Evolutionary conservation across 2,329 filamentous ascomycete species (phyloP).

Genomic region (Aphanocladium album): DNA sequence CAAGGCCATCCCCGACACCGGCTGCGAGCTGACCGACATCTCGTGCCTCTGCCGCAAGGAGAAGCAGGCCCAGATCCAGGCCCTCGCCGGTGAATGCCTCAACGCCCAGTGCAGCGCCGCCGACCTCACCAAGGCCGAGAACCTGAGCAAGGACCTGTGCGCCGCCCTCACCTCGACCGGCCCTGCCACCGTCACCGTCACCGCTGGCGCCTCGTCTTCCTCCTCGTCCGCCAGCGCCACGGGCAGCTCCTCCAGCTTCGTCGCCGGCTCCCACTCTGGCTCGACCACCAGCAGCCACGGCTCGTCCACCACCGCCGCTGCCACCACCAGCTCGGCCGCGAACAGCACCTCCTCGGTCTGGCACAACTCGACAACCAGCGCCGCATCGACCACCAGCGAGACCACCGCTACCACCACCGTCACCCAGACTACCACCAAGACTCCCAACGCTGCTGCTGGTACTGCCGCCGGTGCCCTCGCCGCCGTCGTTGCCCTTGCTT

Average conservation of each 20-base stretch:
- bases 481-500: background rate
- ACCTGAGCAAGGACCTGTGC: background rate
- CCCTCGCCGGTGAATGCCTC: background rate
- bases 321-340: background rate
- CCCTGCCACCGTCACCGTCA: background rate
- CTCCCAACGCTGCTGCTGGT: slow-evolving; percentile 6
- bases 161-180: background rate
- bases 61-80: slow-evolving; percentile 8
- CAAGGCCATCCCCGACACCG: background rate
- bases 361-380: background rate
- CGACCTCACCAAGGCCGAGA: background rate
- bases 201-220: background rate
- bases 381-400: background rate
- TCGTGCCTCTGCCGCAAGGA: background rate
- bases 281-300: background rate
- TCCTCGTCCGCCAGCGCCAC: background rate
- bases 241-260: background rate
- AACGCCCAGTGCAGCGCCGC: background rate
- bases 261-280: background rate
- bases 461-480: slow-evolving; percentile 3
- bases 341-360: background rate
- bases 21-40: background rate
- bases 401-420: background rate
- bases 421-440: background rate
- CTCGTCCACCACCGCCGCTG: background rate